Evolutionary conservation across 1,139 yeast species (phyloP).

Genomic region (Sugiyamaella paludigena): DNA sequence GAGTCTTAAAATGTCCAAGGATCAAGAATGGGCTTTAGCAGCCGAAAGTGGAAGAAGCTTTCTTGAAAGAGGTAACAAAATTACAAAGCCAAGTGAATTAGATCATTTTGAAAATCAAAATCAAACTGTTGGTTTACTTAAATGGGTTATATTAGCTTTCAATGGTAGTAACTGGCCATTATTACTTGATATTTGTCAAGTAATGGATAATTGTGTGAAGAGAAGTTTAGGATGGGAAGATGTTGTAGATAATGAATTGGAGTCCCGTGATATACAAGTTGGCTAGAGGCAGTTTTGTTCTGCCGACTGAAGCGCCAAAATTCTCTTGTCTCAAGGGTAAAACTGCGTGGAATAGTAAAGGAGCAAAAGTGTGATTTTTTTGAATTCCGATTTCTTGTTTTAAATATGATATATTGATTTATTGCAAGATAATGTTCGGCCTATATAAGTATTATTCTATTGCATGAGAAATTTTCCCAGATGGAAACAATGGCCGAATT

Average conservation of each 20-base stretch:
- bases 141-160: conserved; percentile 25
- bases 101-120: conserved; percentile 17
- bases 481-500: too few relatives aligned
- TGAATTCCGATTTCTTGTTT: too few relatives aligned
- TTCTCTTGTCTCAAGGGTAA: too few relatives aligned
- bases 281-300: conserved; percentile 14
- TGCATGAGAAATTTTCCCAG: too few relatives aligned
- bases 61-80: conserved; percentile 13
- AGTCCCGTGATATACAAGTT: conserved; percentile 18
- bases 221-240: conserved; percentile 27
- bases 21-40: conserved; percentile 22
- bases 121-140: conserved; percentile 21
- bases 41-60: conserved; percentile 21
- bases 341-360: too few relatives aligned
- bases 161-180: conserved; percentile 23
- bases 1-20: conserved; percentile 10
- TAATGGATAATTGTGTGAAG: conserved; percentile 29
- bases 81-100: conserved; percentile 15
- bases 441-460: too few relatives aligned
- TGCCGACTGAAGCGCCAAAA: too few relatives aligned
- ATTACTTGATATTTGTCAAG: conserved; percentile 20
- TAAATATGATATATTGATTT: too few relatives aligned
- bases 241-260: conserved; percentile 18
- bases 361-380: too few relatives aligned
- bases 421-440: too few relatives aligned